phyloP scores from a whole-genome alignment of 2,329 filamentous ascomycete species.

The Monosporascus ibericus region DNA sequence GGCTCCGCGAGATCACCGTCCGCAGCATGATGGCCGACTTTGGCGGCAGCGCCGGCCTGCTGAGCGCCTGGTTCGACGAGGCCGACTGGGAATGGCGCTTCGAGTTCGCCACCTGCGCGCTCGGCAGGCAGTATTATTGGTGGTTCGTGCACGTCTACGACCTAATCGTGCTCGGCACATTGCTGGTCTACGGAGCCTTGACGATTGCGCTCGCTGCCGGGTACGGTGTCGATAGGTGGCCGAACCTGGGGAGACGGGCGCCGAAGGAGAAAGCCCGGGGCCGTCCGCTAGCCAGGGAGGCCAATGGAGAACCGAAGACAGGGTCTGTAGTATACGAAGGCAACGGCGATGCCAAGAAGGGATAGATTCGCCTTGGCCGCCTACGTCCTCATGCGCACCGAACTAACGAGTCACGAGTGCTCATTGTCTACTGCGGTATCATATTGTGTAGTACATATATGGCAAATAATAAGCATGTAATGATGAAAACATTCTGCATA shows the following conservation, averaged over 20 bases:
- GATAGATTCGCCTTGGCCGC: conserved; percentile 1
- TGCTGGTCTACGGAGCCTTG: conserved; percentile 21
- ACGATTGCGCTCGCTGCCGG: conserved; percentile 10
- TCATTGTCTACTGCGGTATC: background rate
- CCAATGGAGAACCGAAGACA: background rate
- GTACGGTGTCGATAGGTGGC: conserved; percentile 14
- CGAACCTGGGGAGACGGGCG: background rate
- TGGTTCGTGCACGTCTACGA: conserved; percentile 81
- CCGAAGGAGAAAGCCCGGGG: background rate
- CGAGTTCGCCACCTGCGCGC: conserved; percentile 69
- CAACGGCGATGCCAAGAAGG: conserved; percentile 13
- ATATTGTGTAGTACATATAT: background rate
- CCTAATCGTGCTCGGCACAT: conserved; percentile 36
- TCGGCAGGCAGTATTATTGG: conserved; percentile 89
- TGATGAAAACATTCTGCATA: background rate
- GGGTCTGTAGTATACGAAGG: background rate
- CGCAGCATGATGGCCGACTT: conserved; percentile 98
- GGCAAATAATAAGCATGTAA: background rate
- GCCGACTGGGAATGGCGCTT: conserved; percentile 69
- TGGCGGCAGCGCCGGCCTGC: conserved; percentile 81
- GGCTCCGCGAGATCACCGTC: conserved; percentile 83
- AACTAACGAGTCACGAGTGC: background rate
- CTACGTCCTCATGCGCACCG: background rate
- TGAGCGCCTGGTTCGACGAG: conserved; percentile 85
- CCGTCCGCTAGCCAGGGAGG: background rate